Conservation (phyloP, 805 yeast species). For the Candida arabinofermentans region DNA sequence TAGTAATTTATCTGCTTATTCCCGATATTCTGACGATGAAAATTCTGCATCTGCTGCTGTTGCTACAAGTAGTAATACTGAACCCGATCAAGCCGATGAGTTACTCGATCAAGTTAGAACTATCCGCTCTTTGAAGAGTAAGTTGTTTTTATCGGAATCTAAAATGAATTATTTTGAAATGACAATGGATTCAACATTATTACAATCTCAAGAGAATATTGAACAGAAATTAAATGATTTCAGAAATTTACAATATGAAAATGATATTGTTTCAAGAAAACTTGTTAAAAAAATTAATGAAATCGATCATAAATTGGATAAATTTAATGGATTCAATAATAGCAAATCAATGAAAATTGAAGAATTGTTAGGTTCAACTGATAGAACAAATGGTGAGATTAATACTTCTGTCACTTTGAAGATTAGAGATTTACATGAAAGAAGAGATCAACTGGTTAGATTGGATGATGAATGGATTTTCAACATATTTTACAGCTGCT, state of each 20-base stretch:
- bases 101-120: constrained; percentile 11
- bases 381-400: constrained; percentile 67
- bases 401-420: constrained; percentile 67
- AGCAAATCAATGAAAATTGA: constrained; percentile 45
- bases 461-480: constrained; percentile 33
- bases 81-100: constrained; percentile 5
- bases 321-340: constrained; percentile 18
- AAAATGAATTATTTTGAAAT: constrained; percentile 16
- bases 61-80: neutral
- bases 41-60: neutral
- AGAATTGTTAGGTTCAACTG: constrained; percentile 56
- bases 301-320: constrained; percentile 19
- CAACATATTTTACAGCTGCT: constrained; percentile 36
- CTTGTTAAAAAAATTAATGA: constrained; percentile 17
- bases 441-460: constrained; percentile 35
- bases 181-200: constrained; percentile 15
- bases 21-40: neutral
- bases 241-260: constrained; percentile 27
- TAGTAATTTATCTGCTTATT: neutral
- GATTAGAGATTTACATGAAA: constrained; percentile 49
- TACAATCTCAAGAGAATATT: constrained; percentile 19
- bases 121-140: constrained; percentile 12
- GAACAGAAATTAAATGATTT: constrained; percentile 26
- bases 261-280: constrained; percentile 17
- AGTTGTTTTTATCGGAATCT: constrained; percentile 13